These are phyloP conservation scores for Diaporthe aspalathi DNA, from an alignment of 2,329 filamentous ascomycete genomes.

Conservation along the genomic window DNA sequence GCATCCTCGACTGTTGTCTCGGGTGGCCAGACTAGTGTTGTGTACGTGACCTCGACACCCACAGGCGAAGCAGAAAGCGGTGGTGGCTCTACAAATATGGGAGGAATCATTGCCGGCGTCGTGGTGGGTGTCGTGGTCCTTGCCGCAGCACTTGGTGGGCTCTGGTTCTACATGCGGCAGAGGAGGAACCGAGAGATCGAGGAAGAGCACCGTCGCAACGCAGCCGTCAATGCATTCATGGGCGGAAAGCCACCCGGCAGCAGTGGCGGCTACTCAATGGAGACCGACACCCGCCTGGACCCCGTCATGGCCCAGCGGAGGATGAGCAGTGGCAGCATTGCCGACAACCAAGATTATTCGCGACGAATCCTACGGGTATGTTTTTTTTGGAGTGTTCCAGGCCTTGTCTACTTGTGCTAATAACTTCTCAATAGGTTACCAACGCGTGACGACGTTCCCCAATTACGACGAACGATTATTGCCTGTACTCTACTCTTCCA, in stretches of 20 bases:
- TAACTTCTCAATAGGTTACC: slow-evolving; percentile 60
- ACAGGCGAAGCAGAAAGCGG: slow-evolving; percentile 44
- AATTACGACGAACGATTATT: slow-evolving; percentile 51
- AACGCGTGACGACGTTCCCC: slow-evolving; percentile 62
- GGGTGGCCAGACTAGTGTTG: slow-evolving; percentile 41
- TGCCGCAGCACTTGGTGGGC: slow-evolving; percentile 72
- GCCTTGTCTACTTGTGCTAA: slow-evolving; percentile 38
- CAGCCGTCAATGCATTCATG: slow-evolving; percentile 82
- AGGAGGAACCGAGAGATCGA: slow-evolving; percentile 82
- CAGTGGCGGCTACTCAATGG: slow-evolving; percentile 74
- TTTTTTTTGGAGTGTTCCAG: slow-evolving; percentile 36
- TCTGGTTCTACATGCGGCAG: slow-evolving; percentile 80
- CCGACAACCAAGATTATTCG: slow-evolving; percentile 97
- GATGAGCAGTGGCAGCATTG: slow-evolving; percentile 94
- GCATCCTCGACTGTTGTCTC: slow-evolving; percentile 36
- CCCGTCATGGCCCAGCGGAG: slow-evolving; percentile 85
- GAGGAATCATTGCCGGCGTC: slow-evolving; percentile 86
- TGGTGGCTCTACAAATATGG: slow-evolving; percentile 74
- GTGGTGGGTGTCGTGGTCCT: slow-evolving; percentile 84
- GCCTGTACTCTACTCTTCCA: slow-evolving; percentile 52
- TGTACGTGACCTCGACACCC: slow-evolving; percentile 45
- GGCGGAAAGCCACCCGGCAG: slow-evolving; percentile 71
- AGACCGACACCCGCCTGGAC: slow-evolving; percentile 84
- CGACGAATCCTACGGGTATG: slow-evolving; percentile 92
- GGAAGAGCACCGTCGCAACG: slow-evolving; percentile 85